Evolutionary conservation across 768 basidiomycete genomes (phyloP).

Genomic region (Gloeophyllum trabeum): DNA sequence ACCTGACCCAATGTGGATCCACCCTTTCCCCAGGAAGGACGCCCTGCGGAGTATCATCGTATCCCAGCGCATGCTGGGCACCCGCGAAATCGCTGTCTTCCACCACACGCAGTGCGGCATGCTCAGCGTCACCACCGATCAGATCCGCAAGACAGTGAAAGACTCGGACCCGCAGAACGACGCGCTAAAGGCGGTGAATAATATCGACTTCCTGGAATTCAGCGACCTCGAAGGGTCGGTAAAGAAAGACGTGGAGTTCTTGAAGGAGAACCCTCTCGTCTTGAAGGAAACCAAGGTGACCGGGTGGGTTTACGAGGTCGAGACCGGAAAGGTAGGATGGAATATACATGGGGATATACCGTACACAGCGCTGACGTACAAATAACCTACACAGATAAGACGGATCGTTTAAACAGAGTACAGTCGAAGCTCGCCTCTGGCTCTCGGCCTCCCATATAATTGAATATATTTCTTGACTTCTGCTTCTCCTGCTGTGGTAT

Average conservation of each 20-base stretch:
- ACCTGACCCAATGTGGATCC: neutral
- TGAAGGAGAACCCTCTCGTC: constrained; percentile 46
- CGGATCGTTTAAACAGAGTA: constrained; percentile 9
- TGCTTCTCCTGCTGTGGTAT: too few species aligned
- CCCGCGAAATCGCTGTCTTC: constrained; percentile 54
- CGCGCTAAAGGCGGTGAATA: constrained; percentile 21
- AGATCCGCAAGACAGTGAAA: constrained; percentile 36
- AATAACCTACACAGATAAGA: constrained; percentile 6
- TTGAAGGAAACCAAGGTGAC: constrained; percentile 40
- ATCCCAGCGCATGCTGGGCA: constrained; percentile 64
- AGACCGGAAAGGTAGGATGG: constrained; percentile 46
- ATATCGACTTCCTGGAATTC: constrained; percentile 49
- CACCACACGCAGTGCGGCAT: constrained; percentile 71
- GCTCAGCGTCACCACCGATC: constrained; percentile 44
- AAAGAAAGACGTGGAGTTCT: constrained; percentile 43
- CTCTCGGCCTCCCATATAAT: too few species aligned
- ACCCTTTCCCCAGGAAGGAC: constrained; percentile 36
- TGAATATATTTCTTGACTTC: too few species aligned
- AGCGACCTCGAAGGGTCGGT: constrained; percentile 38
- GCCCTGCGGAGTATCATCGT: constrained; percentile 57
- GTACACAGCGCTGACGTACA: too few species aligned
- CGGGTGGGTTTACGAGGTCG: constrained; percentile 61
- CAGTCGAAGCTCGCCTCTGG: too few species aligned
- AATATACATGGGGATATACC: too few species aligned
- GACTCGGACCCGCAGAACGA: constrained; percentile 18